A percentile compares a stretch with the other conserved stretches of the same genome.
Evolutionary conservation across 1,284 basidiomycete genomes (phyloP).

Genomic region (Psilocybe mexicana): DNA sequence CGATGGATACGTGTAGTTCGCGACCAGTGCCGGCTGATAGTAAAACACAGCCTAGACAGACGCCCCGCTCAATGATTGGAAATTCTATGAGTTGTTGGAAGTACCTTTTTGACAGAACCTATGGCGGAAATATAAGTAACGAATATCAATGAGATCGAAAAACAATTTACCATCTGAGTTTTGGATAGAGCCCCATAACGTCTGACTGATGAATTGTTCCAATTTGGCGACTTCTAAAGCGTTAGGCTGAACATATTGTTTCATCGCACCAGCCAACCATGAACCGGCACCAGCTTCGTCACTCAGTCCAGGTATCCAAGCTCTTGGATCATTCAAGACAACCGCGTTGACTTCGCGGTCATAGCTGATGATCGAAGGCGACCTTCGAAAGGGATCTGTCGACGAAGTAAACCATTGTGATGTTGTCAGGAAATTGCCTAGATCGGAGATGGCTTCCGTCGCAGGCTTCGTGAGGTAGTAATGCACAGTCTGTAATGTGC

Average conservation of each 20-base stretch:
- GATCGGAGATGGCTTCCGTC: constrained; percentile 45
- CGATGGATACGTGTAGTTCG: constrained; percentile 50
- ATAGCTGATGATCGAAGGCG: constrained; percentile 59
- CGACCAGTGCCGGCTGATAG: constrained; percentile 48
- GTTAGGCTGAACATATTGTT: constrained; percentile 55
- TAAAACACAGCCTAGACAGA: constrained; percentile 49
- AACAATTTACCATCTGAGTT: constrained; percentile 44
- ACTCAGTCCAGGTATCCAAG: constrained; percentile 59
- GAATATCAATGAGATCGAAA: neutral
- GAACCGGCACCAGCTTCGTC: constrained; percentile 62
- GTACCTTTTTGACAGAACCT: constrained; percentile 56
- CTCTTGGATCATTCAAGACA: constrained; percentile 49
- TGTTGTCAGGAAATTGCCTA: constrained; percentile 58
- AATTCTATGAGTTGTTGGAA: neutral
- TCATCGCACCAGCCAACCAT: constrained; percentile 59
- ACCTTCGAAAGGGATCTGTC: constrained; percentile 53
- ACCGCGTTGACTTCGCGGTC: constrained; percentile 51
- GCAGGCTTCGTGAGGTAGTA: constrained; percentile 54
- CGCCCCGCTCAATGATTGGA: neutral
- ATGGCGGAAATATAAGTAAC: neutral
- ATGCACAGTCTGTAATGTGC: constrained; percentile 53
- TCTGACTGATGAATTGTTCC: constrained; percentile 49
- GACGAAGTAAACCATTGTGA: constrained; percentile 54
- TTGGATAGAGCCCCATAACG: constrained; percentile 54
- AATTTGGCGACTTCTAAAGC: constrained; percentile 53